These are phyloP conservation scores for Balansia obtecta DNA, from an alignment of 2,329 filamentous ascomycete species.

Conservation along the genomic window DNA sequence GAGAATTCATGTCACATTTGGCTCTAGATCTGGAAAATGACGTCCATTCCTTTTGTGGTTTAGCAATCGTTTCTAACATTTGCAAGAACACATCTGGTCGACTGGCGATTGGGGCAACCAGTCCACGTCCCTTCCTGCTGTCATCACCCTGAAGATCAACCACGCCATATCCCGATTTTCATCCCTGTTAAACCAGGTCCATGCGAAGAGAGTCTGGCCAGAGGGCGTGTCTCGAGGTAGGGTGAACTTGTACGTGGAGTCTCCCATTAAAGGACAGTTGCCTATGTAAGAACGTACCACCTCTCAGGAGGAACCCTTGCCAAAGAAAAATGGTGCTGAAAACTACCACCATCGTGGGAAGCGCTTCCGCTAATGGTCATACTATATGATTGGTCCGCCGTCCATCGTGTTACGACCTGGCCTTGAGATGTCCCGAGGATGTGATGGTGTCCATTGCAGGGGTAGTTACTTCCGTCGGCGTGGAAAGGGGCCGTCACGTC, in stretches of 20 bases:
- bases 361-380: conserved; percentile 40
- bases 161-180: conserved; percentile 51
- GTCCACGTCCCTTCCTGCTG: conserved; percentile 15
- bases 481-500: conserved; percentile 57
- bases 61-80: conserved; percentile 47
- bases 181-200: conserved; percentile 51
- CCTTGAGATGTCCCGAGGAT: conserved; percentile 37
- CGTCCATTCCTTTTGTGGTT: conserved; percentile 41
- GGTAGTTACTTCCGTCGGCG: conserved; percentile 51
- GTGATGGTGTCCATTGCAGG: conserved; percentile 56
- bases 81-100: conserved; percentile 55
- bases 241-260: conserved; percentile 30
- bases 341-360: conserved; percentile 46
- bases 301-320: conserved; percentile 44
- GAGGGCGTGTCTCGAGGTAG: conserved; percentile 39
- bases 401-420: conserved; percentile 41
- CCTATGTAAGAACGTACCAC: conserved; percentile 30
- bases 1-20: conserved; percentile 22
- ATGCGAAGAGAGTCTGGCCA: conserved; percentile 41
- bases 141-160: conserved; percentile 34
- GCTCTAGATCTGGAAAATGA: conserved; percentile 54
- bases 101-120: conserved; percentile 26
- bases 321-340: conserved; percentile 51
- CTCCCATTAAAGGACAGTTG: conserved; percentile 18
- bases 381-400: conserved; percentile 37